A percentile compares a stretch with the other conserved stretches of the same genome.
phyloP scores from a whole-genome alignment of 2,329 filamentous ascomycete species.

The Colletotrichum tropicicola region DNA sequence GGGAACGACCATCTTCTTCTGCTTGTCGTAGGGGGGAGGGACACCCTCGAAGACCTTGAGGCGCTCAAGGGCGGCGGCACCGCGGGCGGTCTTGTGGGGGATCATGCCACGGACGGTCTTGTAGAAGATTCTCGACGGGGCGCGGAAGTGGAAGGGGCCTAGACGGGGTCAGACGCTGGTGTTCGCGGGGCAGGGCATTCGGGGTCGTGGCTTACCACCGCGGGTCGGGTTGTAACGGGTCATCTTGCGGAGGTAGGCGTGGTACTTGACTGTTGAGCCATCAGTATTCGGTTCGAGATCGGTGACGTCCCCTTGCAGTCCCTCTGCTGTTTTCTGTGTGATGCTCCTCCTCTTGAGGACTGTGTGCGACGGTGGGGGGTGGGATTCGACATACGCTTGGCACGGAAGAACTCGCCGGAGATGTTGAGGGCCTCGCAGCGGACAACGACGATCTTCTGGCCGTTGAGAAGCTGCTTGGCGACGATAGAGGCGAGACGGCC shows the following conservation, averaged over 20 bases:
- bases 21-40: constrained; percentile 98
- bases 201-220: constrained; percentile 75
- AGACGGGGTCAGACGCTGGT: constrained; percentile 43
- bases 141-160: constrained; percentile 99
- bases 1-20: constrained; percentile 99
- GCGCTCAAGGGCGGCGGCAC: constrained; percentile 94
- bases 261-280: constrained; percentile 91
- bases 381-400: constrained; percentile 87
- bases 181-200: constrained; percentile 4
- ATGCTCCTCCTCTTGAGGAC: constrained; percentile 2
- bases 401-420: constrained; percentile 99
- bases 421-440: constrained; percentile 99
- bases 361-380: constrained; percentile 4
- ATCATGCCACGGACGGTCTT: constrained; percentile 99
- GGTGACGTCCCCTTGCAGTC: background rate
- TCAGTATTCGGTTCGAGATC: constrained; percentile 51
- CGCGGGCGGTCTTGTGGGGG: constrained; percentile 99
- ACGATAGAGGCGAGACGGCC: constrained; percentile 98
- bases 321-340: background rate
- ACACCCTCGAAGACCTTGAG: constrained; percentile 99
- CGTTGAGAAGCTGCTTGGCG: constrained; percentile 98
- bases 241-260: constrained; percentile 99
- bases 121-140: constrained; percentile 99
- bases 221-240: constrained; percentile 99
- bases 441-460: constrained; percentile 99